Conservation (phyloP, 2,329 filamentous ascomycete species). For the Purpureocillium takamizusanense region DNA sequence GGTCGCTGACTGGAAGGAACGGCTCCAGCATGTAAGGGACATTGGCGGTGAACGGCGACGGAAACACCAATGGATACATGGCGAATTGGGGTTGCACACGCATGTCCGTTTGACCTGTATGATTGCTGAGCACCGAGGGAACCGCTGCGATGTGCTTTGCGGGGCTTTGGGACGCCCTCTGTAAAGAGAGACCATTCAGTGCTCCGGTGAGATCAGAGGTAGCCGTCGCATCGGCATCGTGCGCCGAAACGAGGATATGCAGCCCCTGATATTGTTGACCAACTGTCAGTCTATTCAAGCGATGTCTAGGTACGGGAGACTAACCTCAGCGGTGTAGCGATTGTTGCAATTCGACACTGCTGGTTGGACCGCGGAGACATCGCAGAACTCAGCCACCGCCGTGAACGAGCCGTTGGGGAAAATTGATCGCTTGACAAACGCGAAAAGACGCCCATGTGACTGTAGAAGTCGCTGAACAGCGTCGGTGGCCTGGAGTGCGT, state of each 20-base stretch:
- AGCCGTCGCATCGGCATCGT: constrained; percentile 3
- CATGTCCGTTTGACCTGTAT: constrained; percentile 6
- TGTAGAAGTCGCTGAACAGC: constrained; percentile 26
- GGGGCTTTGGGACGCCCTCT: constrained; percentile 4
- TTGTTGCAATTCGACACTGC: constrained; percentile 27
- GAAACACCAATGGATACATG: constrained; percentile 25
- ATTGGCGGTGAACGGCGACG: constrained; percentile 15
- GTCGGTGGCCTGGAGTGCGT: constrained; percentile 25
- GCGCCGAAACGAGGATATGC: constrained; percentile 13
- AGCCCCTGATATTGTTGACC: constrained; percentile 10
- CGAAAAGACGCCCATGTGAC: constrained; percentile 41
- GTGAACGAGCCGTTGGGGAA: constrained; percentile 33
- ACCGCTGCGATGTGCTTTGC: constrained; percentile 5
- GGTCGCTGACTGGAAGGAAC: constrained; percentile 8
- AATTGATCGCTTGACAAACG: constrained; percentile 33
- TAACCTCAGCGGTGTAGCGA: constrained; percentile 15
- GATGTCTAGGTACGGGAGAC: not conserved
- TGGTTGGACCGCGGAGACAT: constrained; percentile 32
- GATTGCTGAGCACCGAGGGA: constrained; percentile 3
- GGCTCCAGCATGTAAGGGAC: constrained; percentile 20
- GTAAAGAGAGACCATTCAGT: constrained; percentile 12
- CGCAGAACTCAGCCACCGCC: constrained; percentile 44
- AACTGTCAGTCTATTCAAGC: not conserved
- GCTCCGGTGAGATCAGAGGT: constrained; percentile 6
- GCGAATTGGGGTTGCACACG: constrained; percentile 15